Evolutionary conservation across 768 basidiomycete genomes (phyloP), one percentile per base, ranked within the genome.

Genomic region (Hydnum rufescens): DNA sequence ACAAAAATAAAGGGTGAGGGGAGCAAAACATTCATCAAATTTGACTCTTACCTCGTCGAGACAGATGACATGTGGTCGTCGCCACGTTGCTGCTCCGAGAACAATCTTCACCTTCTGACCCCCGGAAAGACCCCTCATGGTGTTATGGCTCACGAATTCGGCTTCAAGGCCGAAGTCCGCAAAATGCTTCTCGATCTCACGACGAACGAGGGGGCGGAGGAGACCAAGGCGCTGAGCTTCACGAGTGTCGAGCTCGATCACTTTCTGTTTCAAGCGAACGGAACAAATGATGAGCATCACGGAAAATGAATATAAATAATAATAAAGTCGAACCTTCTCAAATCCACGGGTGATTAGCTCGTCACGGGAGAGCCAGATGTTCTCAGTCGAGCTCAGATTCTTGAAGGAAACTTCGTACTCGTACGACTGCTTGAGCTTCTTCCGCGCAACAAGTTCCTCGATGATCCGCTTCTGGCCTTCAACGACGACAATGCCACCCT

Each of bases 31-130:
- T 22, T 3, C 23, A 51, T 52, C 34, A 26, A 28, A 67, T 79
- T 28, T 61, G 81, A 80, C 93, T 60, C 90, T 93, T 58, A 90
- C 90, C 71, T 95, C 92, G 67, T 96, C 92, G 68, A 95, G 71
- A 66, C 88, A 93, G 66, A 97, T 85, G 68, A 95, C 66, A 74
- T 97, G 93, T 54, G 95, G 95, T 61, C 90, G 83, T 66, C 95
- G 89, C 95, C 95, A 99, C 42, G 93, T 95, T 36, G 92, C 92
- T 57, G 92, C 90, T 70, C 87, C 90, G 60, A 96, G 84, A 46
- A 95, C 92, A 62, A 96, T 89, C 82, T 96, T 96, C 67, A 96
- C 92, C 72, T 96, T 96, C 71, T 96, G 92, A 66, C 92, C 92
- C 68, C 92, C 92, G 58, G 90, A 93, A 44, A 95, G 79, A 77